Conservation (phyloP, 345 rosid species). For the Citrus maxima region DNA sequence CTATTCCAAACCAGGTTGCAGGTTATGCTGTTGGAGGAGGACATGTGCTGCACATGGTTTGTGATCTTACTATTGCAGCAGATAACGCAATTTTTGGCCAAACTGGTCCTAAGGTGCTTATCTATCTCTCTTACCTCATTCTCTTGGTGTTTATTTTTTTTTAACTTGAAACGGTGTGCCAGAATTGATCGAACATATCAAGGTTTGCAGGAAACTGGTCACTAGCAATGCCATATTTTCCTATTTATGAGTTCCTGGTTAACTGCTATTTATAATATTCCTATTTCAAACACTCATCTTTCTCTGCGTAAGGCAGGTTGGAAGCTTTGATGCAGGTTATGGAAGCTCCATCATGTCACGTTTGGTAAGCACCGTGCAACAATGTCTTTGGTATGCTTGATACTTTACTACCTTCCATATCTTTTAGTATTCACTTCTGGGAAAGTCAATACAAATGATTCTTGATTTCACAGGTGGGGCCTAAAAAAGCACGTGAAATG, state of each 20-base stretch:
- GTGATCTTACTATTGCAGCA: slow-evolving; percentile 93
- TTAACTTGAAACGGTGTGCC: neutral
- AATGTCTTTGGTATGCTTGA: neutral
- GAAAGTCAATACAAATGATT: neutral
- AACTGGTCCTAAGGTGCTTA: slow-evolving; percentile 90
- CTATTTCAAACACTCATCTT: neutral
- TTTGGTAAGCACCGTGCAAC: slow-evolving; percentile 45
- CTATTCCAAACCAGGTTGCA: slow-evolving; percentile 57
- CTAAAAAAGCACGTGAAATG: slow-evolving; percentile 93
- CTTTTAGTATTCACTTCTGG: neutral
- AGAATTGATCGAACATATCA: neutral
- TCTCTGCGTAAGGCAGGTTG: slow-evolving; percentile 53
- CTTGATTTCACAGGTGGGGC: slow-evolving; percentile 59
- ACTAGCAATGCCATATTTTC: neutral
- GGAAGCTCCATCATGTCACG: slow-evolving; percentile 98
- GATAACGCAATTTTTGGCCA: slow-evolving; percentile 92
- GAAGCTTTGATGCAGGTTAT: slow-evolving; percentile 98
- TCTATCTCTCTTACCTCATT: neutral
- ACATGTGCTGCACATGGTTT: slow-evolving; percentile 88
- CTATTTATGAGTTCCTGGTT: neutral
- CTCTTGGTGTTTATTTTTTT: neutral
- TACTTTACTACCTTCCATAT: neutral
- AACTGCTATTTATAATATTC: neutral
- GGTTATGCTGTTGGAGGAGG: slow-evolving; percentile 99
- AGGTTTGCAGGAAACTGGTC: neutral